Evolutionary conservation across 2,329 filamentous ascomycete species (phyloP).

Genomic region (Epichloe coenophiala): DNA sequence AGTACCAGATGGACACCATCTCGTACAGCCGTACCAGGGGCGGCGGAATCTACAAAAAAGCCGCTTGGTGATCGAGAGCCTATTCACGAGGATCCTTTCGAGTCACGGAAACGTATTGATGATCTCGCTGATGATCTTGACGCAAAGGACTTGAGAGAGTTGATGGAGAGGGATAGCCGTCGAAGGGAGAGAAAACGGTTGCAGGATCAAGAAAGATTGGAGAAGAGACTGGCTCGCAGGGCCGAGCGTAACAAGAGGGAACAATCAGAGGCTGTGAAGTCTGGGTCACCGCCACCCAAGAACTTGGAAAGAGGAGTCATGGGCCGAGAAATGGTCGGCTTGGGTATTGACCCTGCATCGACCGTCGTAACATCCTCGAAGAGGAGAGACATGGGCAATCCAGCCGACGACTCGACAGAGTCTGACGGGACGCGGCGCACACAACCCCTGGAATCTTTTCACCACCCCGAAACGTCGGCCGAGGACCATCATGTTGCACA

Average conservation of each 20-base stretch:
- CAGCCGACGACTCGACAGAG: constrained; percentile 13
- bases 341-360: constrained; percentile 44
- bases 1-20: constrained; percentile 43
- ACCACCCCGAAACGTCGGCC: constrained; percentile 15
- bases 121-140: constrained; percentile 75
- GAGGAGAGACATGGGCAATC: constrained; percentile 20
- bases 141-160: constrained; percentile 68
- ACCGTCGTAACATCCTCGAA: constrained; percentile 42
- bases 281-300: constrained; percentile 36
- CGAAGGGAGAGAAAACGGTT: constrained; percentile 62
- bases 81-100: constrained; percentile 48
- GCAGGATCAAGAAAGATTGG: constrained; percentile 52
- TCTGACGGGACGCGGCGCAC: constrained; percentile 9
- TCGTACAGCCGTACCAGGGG: constrained; percentile 30
- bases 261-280: constrained; percentile 38
- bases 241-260: constrained; percentile 53
- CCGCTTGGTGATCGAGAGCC: constrained; percentile 34
- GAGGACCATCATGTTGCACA: constrained; percentile 2
- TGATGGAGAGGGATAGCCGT: constrained; percentile 81
- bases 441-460: constrained; percentile 16
- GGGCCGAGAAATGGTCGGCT: constrained; percentile 41
- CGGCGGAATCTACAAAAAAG: constrained; percentile 37
- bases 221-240: constrained; percentile 49
- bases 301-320: constrained; percentile 49
- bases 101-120: constrained; percentile 49